Conservation (phyloP, 73 alveolate species). For the Strombidium stylifer region DNA sequence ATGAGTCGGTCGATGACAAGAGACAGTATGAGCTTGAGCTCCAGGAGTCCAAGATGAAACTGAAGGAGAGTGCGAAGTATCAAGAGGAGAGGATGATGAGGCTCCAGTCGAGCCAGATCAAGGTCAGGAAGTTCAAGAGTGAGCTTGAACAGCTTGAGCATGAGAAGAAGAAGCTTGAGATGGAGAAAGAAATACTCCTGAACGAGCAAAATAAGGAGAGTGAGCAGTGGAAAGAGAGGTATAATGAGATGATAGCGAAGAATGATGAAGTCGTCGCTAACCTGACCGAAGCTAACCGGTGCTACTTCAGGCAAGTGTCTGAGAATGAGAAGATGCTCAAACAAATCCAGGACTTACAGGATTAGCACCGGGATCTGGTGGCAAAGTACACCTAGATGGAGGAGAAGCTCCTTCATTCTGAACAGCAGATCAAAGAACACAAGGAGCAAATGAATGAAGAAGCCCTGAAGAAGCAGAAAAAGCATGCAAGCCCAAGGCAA, state of each 20-base stretch:
- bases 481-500: conserved; percentile 6
- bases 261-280: conserved; percentile 31
- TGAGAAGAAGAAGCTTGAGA: conserved; percentile 20
- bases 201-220: conserved; percentile 24
- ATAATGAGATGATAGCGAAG: conserved; percentile 8
- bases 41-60: background rate
- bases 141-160: conserved; percentile 19
- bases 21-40: background rate
- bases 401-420: background rate
- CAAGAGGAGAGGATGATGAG: background rate
- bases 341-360: conserved; percentile 7
- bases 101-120: conserved; percentile 12
- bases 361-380: conserved; percentile 4
- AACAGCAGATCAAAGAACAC: no score
- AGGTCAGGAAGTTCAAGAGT: conserved; percentile 8
- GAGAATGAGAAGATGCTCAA: conserved; percentile 37
- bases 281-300: conserved; percentile 45
- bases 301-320: conserved; percentile 30
- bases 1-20: background rate
- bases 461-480: background rate
- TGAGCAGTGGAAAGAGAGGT: conserved; percentile 30
- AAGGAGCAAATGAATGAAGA: no score
- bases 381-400: conserved; percentile 16
- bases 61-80: conserved; percentile 21
- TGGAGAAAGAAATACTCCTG: conserved; percentile 9